phyloP scores from a whole-genome alignment of 2,329 filamentous ascomycete species.

The Sporothrix humicola region DNA sequence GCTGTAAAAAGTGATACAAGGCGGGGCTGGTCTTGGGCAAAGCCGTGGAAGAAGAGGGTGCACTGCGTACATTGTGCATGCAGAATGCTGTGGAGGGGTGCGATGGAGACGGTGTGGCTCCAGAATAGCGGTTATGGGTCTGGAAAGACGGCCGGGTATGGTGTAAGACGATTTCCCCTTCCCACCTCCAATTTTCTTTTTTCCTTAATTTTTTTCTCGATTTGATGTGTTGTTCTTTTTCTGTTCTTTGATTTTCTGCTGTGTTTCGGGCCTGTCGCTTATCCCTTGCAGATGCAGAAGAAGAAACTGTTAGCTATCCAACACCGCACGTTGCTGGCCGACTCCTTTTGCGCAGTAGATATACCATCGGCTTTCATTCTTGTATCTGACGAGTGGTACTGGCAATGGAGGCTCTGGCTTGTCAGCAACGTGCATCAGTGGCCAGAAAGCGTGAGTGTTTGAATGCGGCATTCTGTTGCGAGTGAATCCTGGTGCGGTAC shows the following conservation, averaged over 20 bases:
- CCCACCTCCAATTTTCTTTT: neutral
- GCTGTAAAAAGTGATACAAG: neutral
- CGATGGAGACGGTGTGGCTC: slow-evolving; percentile 26
- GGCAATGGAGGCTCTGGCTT: neutral
- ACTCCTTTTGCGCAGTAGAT: neutral
- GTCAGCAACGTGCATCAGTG: slow-evolving; percentile 9
- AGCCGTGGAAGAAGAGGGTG: neutral
- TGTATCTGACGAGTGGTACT: neutral
- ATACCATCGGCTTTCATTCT: neutral
- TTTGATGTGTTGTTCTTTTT: slow-evolving; percentile 3
- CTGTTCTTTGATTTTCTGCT: neutral
- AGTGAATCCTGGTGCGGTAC: neutral
- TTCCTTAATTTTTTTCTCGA: neutral
- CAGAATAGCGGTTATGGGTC: slow-evolving; percentile 20
- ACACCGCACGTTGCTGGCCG: slow-evolving; percentile 6
- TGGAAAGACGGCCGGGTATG: neutral
- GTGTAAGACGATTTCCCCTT: slow-evolving; percentile 21
- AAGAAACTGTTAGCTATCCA: neutral
- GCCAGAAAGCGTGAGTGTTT: neutral
- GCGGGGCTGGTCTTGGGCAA: neutral
- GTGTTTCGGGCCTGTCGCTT: slow-evolving; percentile 16
- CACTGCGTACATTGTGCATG: neutral
- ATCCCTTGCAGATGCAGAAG: slow-evolving; percentile 5
- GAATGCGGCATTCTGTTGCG: neutral
- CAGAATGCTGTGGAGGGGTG: neutral